These are phyloP conservation scores for Metschnikowia koreensis DNA, from an alignment of 805 yeast genomes.

Conservation along the genomic window DNA sequence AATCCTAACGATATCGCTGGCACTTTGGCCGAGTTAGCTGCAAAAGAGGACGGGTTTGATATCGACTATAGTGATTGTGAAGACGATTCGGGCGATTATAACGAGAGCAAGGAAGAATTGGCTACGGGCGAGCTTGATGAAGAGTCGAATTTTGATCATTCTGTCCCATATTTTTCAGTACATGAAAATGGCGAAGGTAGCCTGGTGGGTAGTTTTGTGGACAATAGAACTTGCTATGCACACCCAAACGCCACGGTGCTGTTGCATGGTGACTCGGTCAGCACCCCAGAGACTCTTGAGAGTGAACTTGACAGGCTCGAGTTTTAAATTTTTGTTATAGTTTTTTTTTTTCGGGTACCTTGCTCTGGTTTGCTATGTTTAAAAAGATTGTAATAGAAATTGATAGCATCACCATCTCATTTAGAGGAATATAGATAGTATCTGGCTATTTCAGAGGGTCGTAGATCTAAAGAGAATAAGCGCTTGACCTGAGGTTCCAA, in stretches of 20 bases:
- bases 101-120: slow-evolving; percentile 5
- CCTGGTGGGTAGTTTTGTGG: slow-evolving; percentile 27
- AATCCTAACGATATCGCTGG: slow-evolving; percentile 11
- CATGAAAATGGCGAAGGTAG: slow-evolving; percentile 32
- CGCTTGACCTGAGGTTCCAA: too few species aligned
- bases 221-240: slow-evolving; percentile 41
- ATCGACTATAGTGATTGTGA: slow-evolving; percentile 30
- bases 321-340: not conserved
- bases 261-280: slow-evolving; percentile 14
- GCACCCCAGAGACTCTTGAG: slow-evolving; percentile 11
- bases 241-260: slow-evolving; percentile 43
- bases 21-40: slow-evolving; percentile 12
- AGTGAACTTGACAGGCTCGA: slow-evolving; percentile 11
- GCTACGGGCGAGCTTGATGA: slow-evolving; percentile 19
- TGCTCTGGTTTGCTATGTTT: too few species aligned
- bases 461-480: too few species aligned
- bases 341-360: too few species aligned
- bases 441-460: too few species aligned
- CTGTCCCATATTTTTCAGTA: slow-evolving; percentile 28
- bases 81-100: slow-evolving; percentile 18
- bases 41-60: slow-evolving; percentile 31
- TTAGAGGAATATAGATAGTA: too few species aligned
- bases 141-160: slow-evolving; percentile 20
- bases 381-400: too few species aligned
- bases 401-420: too few species aligned